Evolutionary conservation across 257 asterid genomes (phyloP).

Genomic region (Penstemon newberryi): DNA sequence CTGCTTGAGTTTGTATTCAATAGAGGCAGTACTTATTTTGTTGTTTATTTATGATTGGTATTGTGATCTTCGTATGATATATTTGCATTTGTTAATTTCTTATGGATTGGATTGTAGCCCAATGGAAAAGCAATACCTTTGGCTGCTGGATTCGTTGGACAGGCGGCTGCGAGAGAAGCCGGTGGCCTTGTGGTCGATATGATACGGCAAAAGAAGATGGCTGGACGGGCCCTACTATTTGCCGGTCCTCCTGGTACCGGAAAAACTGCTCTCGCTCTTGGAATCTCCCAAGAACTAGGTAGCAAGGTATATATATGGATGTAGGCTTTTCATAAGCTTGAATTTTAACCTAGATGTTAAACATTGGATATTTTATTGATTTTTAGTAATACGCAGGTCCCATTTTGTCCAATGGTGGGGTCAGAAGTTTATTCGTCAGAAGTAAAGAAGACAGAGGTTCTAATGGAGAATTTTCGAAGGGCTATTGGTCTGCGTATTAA

Average conservation of each 20-base stretch:
- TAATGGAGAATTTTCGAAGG: constrained; percentile 90
- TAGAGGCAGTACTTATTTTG: too few species aligned
- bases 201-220: constrained; percentile 98
- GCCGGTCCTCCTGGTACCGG: constrained; percentile 99
- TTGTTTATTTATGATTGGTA: too few species aligned
- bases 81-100: too few species aligned
- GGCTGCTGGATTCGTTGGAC: constrained; percentile 99
- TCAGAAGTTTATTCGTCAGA: constrained; percentile 98
- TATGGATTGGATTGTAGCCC: constrained; percentile 34
- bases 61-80: too few species aligned
- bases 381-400: constrained; percentile 55
- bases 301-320: constrained; percentile 66
- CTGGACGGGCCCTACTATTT: constrained; percentile 79
- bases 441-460: constrained; percentile 94
- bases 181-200: constrained; percentile 89
- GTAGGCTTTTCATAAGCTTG: too few species aligned
- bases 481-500: constrained; percentile 96
- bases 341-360: too few species aligned
- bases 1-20: too few species aligned
- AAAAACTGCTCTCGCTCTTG: constrained; percentile 95
- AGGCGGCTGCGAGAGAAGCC: constrained; percentile 91
- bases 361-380: too few species aligned
- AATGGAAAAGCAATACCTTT: constrained; percentile 75
- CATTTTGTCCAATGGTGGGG: constrained; percentile 99
- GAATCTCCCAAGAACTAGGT: constrained; percentile 93